phyloP scores from a whole-genome alignment of 2,329 filamentous ascomycete species.

The Paecilomyces fulvus region DNA sequence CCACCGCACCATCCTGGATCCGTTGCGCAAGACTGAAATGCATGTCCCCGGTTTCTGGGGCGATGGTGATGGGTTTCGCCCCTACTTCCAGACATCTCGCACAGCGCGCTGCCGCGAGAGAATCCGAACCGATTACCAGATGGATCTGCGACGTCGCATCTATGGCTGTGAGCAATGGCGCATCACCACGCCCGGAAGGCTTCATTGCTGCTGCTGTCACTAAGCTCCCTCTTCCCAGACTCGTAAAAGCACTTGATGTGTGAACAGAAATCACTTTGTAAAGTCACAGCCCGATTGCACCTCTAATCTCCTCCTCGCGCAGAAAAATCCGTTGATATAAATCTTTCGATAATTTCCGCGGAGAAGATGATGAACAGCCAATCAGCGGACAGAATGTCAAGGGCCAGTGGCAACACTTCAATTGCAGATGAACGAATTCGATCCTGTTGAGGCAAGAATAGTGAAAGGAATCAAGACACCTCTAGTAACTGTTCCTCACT shows the following conservation, averaged over 20 bases:
- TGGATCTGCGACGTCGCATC: slow-evolving; percentile 50
- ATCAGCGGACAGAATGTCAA: background rate
- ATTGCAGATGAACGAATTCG: background rate
- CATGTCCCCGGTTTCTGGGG: slow-evolving; percentile 54
- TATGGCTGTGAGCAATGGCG: slow-evolving; percentile 32
- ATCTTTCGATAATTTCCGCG: background rate
- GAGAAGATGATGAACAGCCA: background rate
- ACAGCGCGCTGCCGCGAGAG: slow-evolving; percentile 78
- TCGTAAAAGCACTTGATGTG: background rate
- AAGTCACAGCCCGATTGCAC: background rate
- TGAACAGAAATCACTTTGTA: background rate
- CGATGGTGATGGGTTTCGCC: slow-evolving; percentile 70
- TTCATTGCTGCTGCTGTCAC: slow-evolving; percentile 18
- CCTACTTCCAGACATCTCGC: slow-evolving; percentile 71
- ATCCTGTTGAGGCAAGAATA: background rate
- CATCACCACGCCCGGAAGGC: slow-evolving; percentile 16
- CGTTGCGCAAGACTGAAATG: slow-evolving; percentile 48
- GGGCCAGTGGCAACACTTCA: background rate
- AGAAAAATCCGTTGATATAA: background rate
- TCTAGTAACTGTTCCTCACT: background rate
- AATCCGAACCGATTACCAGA: slow-evolving; percentile 76
- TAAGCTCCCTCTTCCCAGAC: background rate
- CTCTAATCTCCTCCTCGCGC: background rate
- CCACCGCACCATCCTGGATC: slow-evolving; percentile 34
- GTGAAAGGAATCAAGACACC: background rate